Conservation (phyloP, 1,284 basidiomycete genomes). For the Irpex rosettiformis region DNA sequence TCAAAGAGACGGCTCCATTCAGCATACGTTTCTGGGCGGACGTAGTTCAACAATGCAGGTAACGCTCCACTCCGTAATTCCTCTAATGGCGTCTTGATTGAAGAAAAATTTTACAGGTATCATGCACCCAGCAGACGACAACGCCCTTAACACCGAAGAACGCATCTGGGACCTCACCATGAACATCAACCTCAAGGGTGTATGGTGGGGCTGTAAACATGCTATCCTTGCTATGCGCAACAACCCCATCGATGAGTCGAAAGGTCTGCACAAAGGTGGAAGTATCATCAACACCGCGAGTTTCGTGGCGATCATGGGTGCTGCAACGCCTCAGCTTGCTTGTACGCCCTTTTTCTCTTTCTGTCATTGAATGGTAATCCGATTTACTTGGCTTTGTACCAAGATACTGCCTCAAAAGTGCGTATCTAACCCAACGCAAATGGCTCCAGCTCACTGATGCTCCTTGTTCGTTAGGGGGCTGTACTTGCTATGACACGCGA, state of each 20-base stretch:
- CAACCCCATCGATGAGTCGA: constrained; percentile 79
- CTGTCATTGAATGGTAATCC: neutral
- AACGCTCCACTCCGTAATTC: constrained; percentile 13
- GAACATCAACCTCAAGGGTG: constrained; percentile 95
- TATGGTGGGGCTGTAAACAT: constrained; percentile 98
- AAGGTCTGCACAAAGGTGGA: constrained; percentile 81
- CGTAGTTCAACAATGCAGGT: constrained; percentile 88
- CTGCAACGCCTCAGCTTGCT: constrained; percentile 93
- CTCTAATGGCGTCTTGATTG: no score
- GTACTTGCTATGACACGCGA: constrained; percentile 98
- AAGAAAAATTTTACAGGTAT: no score
- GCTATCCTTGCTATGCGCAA: constrained; percentile 94
- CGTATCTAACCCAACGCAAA: neutral
- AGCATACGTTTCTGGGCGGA: constrained; percentile 1
- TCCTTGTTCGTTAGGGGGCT: constrained; percentile 60
- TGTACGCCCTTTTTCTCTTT: constrained; percentile 47
- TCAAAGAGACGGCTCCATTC: neutral
- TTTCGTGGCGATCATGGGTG: constrained; percentile 91
- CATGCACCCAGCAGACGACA: constrained; percentile 94
- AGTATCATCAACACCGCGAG: constrained; percentile 97
- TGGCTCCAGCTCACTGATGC: neutral
- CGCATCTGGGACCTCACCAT: constrained; percentile 94
- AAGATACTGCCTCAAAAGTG: constrained; percentile 87
- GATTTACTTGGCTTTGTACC: neutral
- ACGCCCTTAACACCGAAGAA: constrained; percentile 94